Conservation (phyloP, 345 rosid genomes). For the Barbarea vulgaris region DNA sequence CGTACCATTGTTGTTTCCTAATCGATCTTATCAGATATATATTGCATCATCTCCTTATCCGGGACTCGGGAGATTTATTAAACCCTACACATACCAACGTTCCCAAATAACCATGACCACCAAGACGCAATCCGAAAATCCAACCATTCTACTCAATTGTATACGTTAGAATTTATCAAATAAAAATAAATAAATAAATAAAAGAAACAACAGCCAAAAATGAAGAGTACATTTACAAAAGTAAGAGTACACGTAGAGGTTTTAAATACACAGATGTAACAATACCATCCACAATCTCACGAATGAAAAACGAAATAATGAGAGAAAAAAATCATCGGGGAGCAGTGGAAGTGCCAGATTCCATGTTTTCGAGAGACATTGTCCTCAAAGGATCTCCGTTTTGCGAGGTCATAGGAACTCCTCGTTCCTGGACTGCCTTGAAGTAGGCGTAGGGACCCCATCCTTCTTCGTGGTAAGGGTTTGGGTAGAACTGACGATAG, state of each 20-base stretch:
- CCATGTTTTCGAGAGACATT: conserved; percentile 41
- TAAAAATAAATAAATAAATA: neutral
- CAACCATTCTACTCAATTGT: neutral
- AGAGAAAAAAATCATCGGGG: conserved; percentile 8
- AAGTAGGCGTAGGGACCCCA: conserved; percentile 77
- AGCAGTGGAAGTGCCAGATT: conserved; percentile 25
- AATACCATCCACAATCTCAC: conserved; percentile 6
- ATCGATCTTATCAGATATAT: no score
- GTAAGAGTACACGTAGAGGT: neutral
- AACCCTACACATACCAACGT: no score
- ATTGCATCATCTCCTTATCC: no score
- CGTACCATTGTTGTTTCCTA: no score
- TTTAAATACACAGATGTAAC: conserved; percentile 1
- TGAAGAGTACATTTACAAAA: conserved; percentile 7
- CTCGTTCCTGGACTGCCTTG: conserved; percentile 54
- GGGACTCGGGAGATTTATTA: no score
- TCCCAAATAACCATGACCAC: no score
- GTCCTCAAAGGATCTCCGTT: conserved; percentile 35
- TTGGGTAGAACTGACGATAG: conserved; percentile 66
- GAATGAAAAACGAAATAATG: neutral
- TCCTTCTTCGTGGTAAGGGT: conserved; percentile 64
- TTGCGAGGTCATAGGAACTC: neutral
- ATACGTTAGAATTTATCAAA: neutral
- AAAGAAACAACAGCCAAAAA: neutral
- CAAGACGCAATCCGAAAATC: no score